A percentile compares a stretch with the other conserved stretches of the same genome.
Evolutionary conservation across 2,329 filamentous ascomycete genomes (phyloP).

Genomic region (Zymoseptoria brevis): DNA sequence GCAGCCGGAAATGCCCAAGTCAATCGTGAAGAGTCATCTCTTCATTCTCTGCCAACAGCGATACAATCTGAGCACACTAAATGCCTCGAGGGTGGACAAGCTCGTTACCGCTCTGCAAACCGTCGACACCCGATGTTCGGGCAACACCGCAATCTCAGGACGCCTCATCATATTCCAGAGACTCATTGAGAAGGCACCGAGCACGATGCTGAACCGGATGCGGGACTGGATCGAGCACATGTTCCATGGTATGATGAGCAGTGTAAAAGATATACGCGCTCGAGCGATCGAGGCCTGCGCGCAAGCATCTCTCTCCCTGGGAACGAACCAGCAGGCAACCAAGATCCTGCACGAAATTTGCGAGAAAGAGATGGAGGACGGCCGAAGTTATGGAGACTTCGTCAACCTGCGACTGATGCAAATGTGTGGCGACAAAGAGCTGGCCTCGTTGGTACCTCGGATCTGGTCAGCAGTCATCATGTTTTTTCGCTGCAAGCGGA

Average conservation of each 20-base stretch:
- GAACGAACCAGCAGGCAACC: slow-evolving; percentile 59
- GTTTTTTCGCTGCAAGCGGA: slow-evolving; percentile 57
- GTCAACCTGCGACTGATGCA: slow-evolving; percentile 58
- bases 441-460: slow-evolving; percentile 63
- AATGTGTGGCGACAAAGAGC: slow-evolving; percentile 56
- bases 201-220: slow-evolving; percentile 60
- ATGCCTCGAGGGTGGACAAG: slow-evolving; percentile 58
- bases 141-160: slow-evolving; percentile 72
- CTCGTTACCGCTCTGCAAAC: slow-evolving; percentile 63
- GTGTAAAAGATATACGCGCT: slow-evolving; percentile 64
- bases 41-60: slow-evolving; percentile 73
- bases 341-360: slow-evolving; percentile 59
- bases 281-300: slow-evolving; percentile 68
- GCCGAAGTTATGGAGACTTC: slow-evolving; percentile 59
- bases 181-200: slow-evolving; percentile 62
- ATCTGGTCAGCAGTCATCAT: slow-evolving; percentile 82
- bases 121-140: slow-evolving; percentile 64
- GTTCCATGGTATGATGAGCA: slow-evolving; percentile 73
- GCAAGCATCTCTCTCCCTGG: slow-evolving; percentile 60
- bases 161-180: slow-evolving; percentile 72
- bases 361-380: slow-evolving; percentile 43
- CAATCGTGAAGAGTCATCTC: slow-evolving; percentile 69
- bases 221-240: slow-evolving; percentile 75
- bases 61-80: slow-evolving; percentile 69
- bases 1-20: slow-evolving; percentile 62